phyloP scores from a whole-genome alignment of 106 monocot genomes.

The Dendrobium huoshanense region DNA sequence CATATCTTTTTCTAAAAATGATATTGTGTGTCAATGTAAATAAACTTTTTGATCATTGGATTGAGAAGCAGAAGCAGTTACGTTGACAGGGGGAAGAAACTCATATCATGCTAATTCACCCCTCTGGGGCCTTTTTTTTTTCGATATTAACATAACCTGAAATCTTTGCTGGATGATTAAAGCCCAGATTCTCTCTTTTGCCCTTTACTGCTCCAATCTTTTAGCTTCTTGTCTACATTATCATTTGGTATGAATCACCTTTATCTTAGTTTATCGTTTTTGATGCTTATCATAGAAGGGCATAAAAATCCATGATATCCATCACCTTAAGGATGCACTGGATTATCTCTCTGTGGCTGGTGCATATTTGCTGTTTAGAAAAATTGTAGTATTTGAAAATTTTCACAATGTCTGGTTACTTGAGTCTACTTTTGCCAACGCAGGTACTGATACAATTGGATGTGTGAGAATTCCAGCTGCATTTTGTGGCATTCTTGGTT shows the following conservation, averaged over 20 bases:
- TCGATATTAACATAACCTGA: neutral
- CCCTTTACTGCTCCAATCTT: neutral
- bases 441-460: slow-evolving; percentile 84
- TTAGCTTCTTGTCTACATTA: neutral
- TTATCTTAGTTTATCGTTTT: neutral
- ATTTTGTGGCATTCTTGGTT: slow-evolving; percentile 81
- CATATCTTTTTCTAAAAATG: neutral
- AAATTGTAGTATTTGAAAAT: neutral
- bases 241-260: neutral
- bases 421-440: neutral
- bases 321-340: neutral
- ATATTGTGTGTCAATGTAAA: neutral
- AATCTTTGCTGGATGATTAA: neutral
- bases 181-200: neutral
- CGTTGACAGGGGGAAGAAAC: neutral
- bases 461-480: slow-evolving; percentile 91
- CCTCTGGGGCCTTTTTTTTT: neutral
- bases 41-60: neutral
- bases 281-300: neutral
- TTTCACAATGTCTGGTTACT: neutral
- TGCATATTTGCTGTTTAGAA: neutral
- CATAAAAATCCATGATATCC: neutral
- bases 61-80: neutral
- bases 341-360: neutral
- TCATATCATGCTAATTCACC: neutral